Evolutionary conservation across 352 stramenopile genomes (phyloP).

Genomic region (Pythium phragmitis): DNA sequence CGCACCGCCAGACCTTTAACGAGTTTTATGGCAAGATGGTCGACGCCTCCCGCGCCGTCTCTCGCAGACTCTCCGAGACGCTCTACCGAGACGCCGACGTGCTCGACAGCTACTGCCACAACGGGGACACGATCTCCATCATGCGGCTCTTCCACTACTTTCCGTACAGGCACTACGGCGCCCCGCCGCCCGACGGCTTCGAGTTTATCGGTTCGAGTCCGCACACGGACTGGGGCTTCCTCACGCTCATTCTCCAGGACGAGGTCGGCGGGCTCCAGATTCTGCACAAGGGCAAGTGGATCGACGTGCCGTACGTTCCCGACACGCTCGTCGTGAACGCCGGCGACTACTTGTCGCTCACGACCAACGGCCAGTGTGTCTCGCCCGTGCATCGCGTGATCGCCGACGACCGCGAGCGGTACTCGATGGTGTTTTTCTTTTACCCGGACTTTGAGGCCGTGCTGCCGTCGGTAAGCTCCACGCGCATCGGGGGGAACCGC

Average conservation of each 20-base stretch:
- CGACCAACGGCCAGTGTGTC: slow-evolving; percentile 57
- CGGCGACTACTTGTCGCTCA: slow-evolving; percentile 81
- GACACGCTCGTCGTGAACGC: slow-evolving; percentile 75
- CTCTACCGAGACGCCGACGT: slow-evolving; percentile 53
- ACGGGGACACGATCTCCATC: slow-evolving; percentile 81
- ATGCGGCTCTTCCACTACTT: slow-evolving; percentile 88
- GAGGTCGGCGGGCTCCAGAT: slow-evolving; percentile 67
- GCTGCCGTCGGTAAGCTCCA: slow-evolving; percentile 40
- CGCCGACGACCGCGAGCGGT: slow-evolving; percentile 65
- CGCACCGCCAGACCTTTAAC: slow-evolving; percentile 45
- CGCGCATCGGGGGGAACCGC: slow-evolving; percentile 49
- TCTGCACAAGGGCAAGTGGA: slow-evolving; percentile 65
- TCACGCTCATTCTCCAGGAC: slow-evolving; percentile 85
- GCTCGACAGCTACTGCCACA: slow-evolving; percentile 55
- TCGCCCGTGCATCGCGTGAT: slow-evolving; percentile 79
- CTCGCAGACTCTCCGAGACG: slow-evolving; percentile 44
- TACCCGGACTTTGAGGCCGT: slow-evolving; percentile 79
- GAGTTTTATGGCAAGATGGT: slow-evolving; percentile 63
- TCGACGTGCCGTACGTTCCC: slow-evolving; percentile 71
- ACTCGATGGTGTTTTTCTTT: slow-evolving; percentile 87
- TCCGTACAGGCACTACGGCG: slow-evolving; percentile 58
- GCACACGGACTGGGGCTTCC: slow-evolving; percentile 83
- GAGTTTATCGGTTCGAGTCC: slow-evolving; percentile 82
- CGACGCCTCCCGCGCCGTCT: slow-evolving; percentile 47
- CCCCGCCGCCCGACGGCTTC: slow-evolving; percentile 43